These are phyloP conservation scores for Juglanconis sp. DNA, from an alignment of 2,329 filamentous ascomycete species.

Conservation along the genomic window DNA sequence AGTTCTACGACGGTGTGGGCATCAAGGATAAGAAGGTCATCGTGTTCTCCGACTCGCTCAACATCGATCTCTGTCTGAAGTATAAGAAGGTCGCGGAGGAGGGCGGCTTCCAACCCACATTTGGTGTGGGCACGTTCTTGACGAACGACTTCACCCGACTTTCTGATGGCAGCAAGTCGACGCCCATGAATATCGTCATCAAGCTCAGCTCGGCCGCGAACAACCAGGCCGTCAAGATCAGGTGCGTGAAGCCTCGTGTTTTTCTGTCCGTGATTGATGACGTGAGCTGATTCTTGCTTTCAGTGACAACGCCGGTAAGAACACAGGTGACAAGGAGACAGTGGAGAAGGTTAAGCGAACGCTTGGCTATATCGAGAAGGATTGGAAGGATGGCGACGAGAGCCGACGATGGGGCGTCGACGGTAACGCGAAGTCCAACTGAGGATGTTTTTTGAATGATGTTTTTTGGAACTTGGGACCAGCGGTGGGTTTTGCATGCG, in stretches of 20 bases:
- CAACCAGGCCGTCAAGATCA: constrained; percentile 86
- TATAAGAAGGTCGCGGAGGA: constrained; percentile 83
- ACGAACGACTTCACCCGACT: constrained; percentile 87
- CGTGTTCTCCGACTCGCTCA: constrained; percentile 92
- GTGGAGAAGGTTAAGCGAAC: constrained; percentile 81
- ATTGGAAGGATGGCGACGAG: constrained; percentile 83
- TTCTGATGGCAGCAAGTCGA: constrained; percentile 75
- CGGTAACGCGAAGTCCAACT: constrained; percentile 23
- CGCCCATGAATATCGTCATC: constrained; percentile 95
- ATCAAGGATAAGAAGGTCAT: constrained; percentile 82
- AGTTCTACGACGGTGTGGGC: constrained; percentile 74
- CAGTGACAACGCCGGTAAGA: constrained; percentile 84
- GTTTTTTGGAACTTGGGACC: not conserved
- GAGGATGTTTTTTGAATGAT: not conserved
- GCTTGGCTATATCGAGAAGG: constrained; percentile 80
- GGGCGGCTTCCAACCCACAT: constrained; percentile 78
- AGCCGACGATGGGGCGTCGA: constrained; percentile 73
- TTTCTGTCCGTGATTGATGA: not conserved
- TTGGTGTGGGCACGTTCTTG: constrained; percentile 92
- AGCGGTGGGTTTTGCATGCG: not conserved
- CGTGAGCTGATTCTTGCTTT: constrained; percentile 27
- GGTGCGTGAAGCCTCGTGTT: constrained; percentile 26
- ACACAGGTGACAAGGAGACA: constrained; percentile 79
- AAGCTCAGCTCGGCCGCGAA: constrained; percentile 86
- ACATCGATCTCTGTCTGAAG: constrained; percentile 84